Evolutionary conservation across 2,329 filamentous ascomycete genomes (phyloP).

Genomic region (Aspergillus sp.): DNA sequence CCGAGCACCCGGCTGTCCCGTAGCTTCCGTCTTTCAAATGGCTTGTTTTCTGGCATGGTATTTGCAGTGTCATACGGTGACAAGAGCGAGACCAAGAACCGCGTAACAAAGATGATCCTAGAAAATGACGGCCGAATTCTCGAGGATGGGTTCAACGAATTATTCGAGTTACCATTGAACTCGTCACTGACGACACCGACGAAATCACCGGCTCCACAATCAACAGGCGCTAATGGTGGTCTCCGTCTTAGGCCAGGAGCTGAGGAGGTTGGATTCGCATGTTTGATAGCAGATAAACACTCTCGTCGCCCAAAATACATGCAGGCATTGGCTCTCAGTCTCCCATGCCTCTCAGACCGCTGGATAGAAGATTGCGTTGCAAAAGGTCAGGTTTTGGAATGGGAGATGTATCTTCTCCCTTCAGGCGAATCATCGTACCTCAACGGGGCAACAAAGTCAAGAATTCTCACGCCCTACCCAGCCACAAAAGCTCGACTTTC

Average conservation of each 20-base stretch:
- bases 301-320: conserved; percentile 89
- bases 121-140: conserved; percentile 73
- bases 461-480: conserved; percentile 64
- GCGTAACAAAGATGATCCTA: conserved; percentile 63
- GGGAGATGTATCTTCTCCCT: conserved; percentile 79
- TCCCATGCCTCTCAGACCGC: conserved; percentile 79
- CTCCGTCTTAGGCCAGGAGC: conserved; percentile 59
- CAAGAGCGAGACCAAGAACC: conserved; percentile 56
- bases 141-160: conserved; percentile 72
- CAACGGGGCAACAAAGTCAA: conserved; percentile 73
- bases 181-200: conserved; percentile 28
- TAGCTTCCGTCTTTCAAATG: conserved; percentile 29
- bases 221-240: conserved; percentile 18
- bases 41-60: conserved; percentile 75
- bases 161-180: conserved; percentile 61
- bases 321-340: conserved; percentile 84
- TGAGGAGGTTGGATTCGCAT: conserved; percentile 69
- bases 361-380: conserved; percentile 76
- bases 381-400: conserved; percentile 64
- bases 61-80: conserved; percentile 78
- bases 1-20: conserved; percentile 53
- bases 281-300: conserved; percentile 81
- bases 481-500: conserved; percentile 56
- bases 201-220: conserved; percentile 23
- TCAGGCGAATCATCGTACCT: conserved; percentile 78